These are phyloP conservation scores for Trichothecium roseum DNA, from an alignment of 2,329 filamentous ascomycete species.

Conservation along the genomic window DNA sequence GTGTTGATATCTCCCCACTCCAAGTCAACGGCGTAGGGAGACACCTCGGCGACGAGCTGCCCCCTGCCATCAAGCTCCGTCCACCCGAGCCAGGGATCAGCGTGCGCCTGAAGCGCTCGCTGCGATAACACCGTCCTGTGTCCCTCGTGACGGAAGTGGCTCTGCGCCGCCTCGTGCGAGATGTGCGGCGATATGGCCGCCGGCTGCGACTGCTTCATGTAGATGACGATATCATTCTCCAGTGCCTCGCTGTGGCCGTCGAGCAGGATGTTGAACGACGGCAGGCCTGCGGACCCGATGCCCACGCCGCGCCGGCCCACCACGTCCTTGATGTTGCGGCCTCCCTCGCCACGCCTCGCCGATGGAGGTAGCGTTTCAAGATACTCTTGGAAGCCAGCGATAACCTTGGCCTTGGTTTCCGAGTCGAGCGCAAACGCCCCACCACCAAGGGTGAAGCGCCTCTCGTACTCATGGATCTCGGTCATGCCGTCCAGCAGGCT, in stretches of 20 bases:
- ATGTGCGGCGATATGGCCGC: not conserved
- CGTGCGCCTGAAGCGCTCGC: slow-evolving; percentile 2
- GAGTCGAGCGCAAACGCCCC: not conserved
- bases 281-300: slow-evolving; percentile 3
- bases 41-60: slow-evolving; percentile 2
- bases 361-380: slow-evolving; percentile 1
- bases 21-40: slow-evolving; percentile 1
- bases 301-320: slow-evolving; percentile 2
- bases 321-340: slow-evolving; percentile 1
- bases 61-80: slow-evolving; percentile 1
- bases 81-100: slow-evolving; percentile 3
- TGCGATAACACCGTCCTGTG: slow-evolving; percentile 2
- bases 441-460: not conserved
- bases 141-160: slow-evolving; percentile 3
- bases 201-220: slow-evolving; percentile 3
- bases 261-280: slow-evolving; percentile 2
- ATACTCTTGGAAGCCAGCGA: slow-evolving; percentile 1
- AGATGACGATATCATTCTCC: slow-evolving; percentile 3
- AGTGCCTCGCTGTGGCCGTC: slow-evolving; percentile 3
- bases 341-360: not conserved
- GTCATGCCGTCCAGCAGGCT: slow-evolving; percentile 2
- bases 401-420: not conserved
- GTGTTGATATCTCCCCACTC: slow-evolving; percentile 1
- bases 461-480: slow-evolving; percentile 1
- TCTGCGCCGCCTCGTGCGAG: not conserved